phyloP scores from a whole-genome alignment of 768 basidiomycete genomes.

The Rhodotorula diobovata region DNA sequence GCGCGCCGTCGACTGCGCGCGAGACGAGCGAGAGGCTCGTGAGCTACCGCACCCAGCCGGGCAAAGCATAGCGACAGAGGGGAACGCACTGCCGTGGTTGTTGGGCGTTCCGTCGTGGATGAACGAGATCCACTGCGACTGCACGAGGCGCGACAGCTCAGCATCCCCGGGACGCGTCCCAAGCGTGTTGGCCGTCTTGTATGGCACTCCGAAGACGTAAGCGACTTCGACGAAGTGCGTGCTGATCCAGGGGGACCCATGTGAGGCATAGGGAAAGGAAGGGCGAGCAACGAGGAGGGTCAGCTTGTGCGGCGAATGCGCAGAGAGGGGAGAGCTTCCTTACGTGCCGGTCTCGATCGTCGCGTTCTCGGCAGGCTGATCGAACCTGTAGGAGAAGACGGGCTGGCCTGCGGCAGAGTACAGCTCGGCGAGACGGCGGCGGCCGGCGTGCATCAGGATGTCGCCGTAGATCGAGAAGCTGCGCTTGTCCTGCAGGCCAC shows the following conservation, averaged over 20 bases:
- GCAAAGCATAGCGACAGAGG: no score
- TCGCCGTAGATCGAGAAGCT: conserved; percentile 1
- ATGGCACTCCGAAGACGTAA: conserved; percentile 18
- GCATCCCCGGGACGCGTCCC: conserved; percentile 28
- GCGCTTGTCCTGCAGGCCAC: conserved; percentile 40
- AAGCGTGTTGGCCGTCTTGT: conserved; percentile 25
- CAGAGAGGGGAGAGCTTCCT: no score
- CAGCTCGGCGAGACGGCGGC: background rate
- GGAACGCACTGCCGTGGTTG: conserved; percentile 16
- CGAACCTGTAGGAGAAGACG: conserved; percentile 34
- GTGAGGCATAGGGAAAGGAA: background rate
- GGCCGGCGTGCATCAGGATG: background rate
- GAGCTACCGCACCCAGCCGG: background rate
- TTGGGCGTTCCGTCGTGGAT: conserved; percentile 32
- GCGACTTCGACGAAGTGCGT: conserved; percentile 22
- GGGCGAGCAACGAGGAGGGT: background rate
- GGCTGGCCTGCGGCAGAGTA: background rate
- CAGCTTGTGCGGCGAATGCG: background rate
- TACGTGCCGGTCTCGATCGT: conserved; percentile 23
- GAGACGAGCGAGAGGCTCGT: background rate
- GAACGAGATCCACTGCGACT: conserved; percentile 31
- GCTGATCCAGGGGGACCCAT: no score
- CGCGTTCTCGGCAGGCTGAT: conserved; percentile 17
- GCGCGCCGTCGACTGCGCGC: conserved; percentile 11
- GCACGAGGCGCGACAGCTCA: conserved; percentile 27